These are phyloP conservation scores for Basidiobolus meristosporus DNA, from an alignment of 371 early-diverging fungal species.

Conservation along the genomic window DNA sequence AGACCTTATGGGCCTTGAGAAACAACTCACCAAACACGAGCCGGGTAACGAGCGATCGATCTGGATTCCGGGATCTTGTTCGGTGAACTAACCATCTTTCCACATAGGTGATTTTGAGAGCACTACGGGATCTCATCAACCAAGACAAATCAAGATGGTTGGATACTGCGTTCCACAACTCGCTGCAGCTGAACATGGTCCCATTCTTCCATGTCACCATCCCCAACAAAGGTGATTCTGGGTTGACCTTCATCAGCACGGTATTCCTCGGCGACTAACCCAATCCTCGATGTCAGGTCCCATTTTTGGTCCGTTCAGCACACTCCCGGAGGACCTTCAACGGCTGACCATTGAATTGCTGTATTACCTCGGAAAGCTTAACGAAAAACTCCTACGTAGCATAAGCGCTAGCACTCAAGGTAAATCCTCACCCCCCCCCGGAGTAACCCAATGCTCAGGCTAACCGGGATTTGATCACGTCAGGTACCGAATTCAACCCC, in stretches of 20 bases:
- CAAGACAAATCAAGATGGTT: not conserved
- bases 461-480: too few species aligned
- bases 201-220: conserved; percentile 3
- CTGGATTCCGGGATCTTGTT: too few species aligned
- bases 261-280: not conserved
- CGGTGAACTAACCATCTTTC: not conserved
- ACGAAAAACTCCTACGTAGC: not conserved
- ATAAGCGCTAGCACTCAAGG: not conserved
- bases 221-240: conserved; percentile 3
- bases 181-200: conserved; percentile 2
- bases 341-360: conserved; percentile 4
- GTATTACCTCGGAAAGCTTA: conserved; percentile 3
- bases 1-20: conserved; percentile 28
- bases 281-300: conserved; percentile 1
- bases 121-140: conserved; percentile 2
- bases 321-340: conserved; percentile 2
- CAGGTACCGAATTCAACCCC: too few species aligned
- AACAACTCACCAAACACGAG: too few species aligned
- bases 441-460: too few species aligned
- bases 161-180: conserved; percentile 1
- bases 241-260: not conserved
- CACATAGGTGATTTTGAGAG: conserved; percentile 2
- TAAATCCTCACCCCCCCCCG: too few species aligned
- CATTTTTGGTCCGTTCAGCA: conserved; percentile 4
- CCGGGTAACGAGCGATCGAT: too few species aligned